Conservation (phyloP, 345 rosid genomes). For the Stellera chamaejasme region DNA sequence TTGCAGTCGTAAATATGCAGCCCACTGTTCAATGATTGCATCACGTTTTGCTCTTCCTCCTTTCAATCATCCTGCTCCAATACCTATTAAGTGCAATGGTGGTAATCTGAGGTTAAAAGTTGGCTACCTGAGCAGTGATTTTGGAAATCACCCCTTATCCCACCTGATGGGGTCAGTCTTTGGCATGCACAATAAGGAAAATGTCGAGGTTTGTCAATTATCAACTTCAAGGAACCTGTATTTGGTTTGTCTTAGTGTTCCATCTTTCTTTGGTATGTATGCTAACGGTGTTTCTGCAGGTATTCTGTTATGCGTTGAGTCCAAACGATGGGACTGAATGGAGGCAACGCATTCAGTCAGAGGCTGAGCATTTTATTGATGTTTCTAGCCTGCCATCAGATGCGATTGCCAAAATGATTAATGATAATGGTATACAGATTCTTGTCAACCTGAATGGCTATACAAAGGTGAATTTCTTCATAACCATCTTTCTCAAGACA, state of each 20-base stretch:
- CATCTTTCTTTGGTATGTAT: conserved; percentile 9
- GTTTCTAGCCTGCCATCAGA: conserved; percentile 88
- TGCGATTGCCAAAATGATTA: conserved; percentile 74
- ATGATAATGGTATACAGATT: conserved; percentile 80
- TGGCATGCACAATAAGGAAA: conserved; percentile 91
- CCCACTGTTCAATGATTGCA: conserved; percentile 84
- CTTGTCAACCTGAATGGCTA: conserved; percentile 94
- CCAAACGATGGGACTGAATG: conserved; percentile 94
- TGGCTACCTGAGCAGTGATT: conserved; percentile 98
- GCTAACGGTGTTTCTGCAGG: conserved; percentile 30
- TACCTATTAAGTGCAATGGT: conserved; percentile 53
- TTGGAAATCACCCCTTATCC: conserved; percentile 95
- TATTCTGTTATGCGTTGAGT: conserved; percentile 95
- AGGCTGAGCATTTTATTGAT: conserved; percentile 89
- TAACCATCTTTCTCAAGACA: neutral
- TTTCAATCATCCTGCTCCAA: conserved; percentile 57
- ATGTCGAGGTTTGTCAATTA: conserved; percentile 65
- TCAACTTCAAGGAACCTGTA: neutral
- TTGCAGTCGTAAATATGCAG: conserved; percentile 90
- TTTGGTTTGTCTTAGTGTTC: neutral
- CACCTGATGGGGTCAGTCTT: conserved; percentile 99
- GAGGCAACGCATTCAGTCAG: conserved; percentile 85
- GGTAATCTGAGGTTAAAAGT: conserved; percentile 69
- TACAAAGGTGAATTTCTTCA: conserved; percentile 52
- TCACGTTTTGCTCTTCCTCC: conserved; percentile 77